Conservation (phyloP, 2,329 filamentous ascomycete genomes). For the Lachnellula occidentalis region DNA sequence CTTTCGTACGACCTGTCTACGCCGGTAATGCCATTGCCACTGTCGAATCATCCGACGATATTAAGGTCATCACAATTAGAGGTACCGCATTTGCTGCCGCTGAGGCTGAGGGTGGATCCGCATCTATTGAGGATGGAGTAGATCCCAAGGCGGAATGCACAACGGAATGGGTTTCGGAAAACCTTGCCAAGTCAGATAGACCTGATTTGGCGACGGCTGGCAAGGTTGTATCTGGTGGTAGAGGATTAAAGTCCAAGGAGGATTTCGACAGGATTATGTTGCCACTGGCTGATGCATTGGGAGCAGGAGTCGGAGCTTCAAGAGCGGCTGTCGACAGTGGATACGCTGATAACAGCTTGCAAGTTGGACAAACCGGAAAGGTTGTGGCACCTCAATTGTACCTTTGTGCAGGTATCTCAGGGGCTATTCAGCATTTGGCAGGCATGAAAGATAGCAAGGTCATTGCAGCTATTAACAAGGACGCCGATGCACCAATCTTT, state of each 20-base stretch:
- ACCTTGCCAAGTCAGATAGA: constrained; percentile 87
- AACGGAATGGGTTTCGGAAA: constrained; percentile 90
- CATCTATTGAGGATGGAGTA: constrained; percentile 70
- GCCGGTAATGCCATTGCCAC: constrained; percentile 96
- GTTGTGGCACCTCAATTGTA: constrained; percentile 96
- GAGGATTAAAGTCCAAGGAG: constrained; percentile 95
- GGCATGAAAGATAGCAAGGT: constrained; percentile 99
- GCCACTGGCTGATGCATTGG: constrained; percentile 84
- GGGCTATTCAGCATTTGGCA: constrained; percentile 94
- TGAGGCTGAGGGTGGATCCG: constrained; percentile 65
- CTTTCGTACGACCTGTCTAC: constrained; percentile 94
- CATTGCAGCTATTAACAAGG: constrained; percentile 98
- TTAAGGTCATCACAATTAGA: constrained; percentile 88
- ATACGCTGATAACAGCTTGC: constrained; percentile 96
- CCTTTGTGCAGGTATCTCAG: constrained; percentile 90
- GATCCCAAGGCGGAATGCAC: constrained; percentile 72
- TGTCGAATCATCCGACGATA: constrained; percentile 78
- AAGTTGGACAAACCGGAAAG: constrained; percentile 98
- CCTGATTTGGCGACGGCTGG: constrained; percentile 88
- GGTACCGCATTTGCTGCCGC: constrained; percentile 85
- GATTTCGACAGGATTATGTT: constrained; percentile 92
- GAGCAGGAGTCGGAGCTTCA: constrained; percentile 92
- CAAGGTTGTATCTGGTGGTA: constrained; percentile 86
- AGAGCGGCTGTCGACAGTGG: constrained; percentile 94
- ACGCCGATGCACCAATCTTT: constrained; percentile 94